These are phyloP conservation scores for Hypseocharis bilobata DNA, from an alignment of 441 rosid species.

Conservation along the genomic window DNA sequence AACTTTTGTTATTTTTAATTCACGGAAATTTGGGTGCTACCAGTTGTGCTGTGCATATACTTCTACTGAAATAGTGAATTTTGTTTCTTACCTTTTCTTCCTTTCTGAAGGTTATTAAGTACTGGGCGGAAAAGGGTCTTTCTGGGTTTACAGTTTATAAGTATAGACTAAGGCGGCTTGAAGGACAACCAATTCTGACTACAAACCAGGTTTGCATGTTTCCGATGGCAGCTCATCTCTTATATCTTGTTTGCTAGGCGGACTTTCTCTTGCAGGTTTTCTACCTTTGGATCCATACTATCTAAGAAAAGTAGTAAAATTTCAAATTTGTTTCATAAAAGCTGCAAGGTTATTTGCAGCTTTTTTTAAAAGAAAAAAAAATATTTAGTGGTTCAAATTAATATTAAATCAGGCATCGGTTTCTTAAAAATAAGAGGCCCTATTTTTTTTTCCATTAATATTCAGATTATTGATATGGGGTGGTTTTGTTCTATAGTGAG, in stretches of 20 bases:
- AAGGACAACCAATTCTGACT: slow-evolving; percentile 60
- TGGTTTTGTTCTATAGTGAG: neutral
- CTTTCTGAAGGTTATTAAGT: slow-evolving; percentile 43
- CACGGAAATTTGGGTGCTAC: too few relatives aligned
- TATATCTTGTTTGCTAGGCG: neutral
- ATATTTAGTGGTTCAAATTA: too few relatives aligned
- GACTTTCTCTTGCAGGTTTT: neutral
- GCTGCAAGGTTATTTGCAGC: neutral
- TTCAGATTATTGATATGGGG: too few relatives aligned
- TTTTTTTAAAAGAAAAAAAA: too few relatives aligned
- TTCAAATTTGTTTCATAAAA: neutral
- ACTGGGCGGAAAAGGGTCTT: slow-evolving; percentile 67
- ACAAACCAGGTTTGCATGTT: slow-evolving; percentile 52
- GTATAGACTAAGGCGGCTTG: slow-evolving; percentile 43
- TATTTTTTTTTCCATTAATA: too few relatives aligned
- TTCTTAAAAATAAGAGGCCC: too few relatives aligned
- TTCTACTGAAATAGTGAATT: neutral
- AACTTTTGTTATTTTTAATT: neutral
- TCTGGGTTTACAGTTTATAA: slow-evolving; percentile 74
- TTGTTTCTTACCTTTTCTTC: neutral
- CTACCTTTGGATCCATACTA: too few relatives aligned
- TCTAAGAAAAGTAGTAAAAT: neutral
- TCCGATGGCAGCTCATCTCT: neutral
- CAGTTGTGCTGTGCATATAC: neutral
- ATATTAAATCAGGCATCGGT: neutral